Percentiles rank a stretch among this genome's conserved stretches.
Conservation (phyloP, 1,284 basidiomycete species). For the Marasmius oreades region DNA sequence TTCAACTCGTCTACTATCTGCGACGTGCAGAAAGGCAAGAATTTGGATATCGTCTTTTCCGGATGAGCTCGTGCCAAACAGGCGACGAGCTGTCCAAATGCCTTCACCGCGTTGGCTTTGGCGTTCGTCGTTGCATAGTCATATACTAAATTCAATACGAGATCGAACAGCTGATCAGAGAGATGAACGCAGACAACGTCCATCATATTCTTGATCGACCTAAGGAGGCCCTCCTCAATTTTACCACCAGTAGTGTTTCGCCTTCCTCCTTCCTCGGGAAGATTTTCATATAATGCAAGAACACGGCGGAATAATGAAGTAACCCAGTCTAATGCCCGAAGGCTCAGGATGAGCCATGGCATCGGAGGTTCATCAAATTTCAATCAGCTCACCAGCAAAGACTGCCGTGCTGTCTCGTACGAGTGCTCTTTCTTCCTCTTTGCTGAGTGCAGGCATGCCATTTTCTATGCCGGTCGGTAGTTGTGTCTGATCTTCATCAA, state of each 20-base stretch:
- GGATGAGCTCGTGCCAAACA: constrained; percentile 84
- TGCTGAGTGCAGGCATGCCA: constrained; percentile 49
- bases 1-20: constrained; percentile 86
- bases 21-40: constrained; percentile 78
- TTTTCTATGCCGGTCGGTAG: constrained; percentile 56
- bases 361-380: not conserved
- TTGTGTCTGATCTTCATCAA: constrained; percentile 38
- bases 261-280: constrained; percentile 90
- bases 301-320: constrained; percentile 84
- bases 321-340: constrained; percentile 70
- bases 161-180: constrained; percentile 84
- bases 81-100: constrained; percentile 86
- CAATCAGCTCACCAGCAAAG: constrained; percentile 68
- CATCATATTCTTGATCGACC: constrained; percentile 78
- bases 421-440: constrained; percentile 71
- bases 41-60: constrained; percentile 73
- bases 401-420: constrained; percentile 76
- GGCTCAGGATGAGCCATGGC: too few relatives aligned
- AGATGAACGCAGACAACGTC: constrained; percentile 88
- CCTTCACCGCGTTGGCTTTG: constrained; percentile 86
- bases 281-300: constrained; percentile 85
- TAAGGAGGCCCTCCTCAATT: constrained; percentile 80
- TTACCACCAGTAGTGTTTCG: constrained; percentile 83
- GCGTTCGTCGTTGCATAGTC: constrained; percentile 86
- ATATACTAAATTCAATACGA: constrained; percentile 81